Percentiles rank a stretch among this genome's conserved stretches.
Conservation (phyloP, 2,329 filamentous ascomycete genomes). For the Geosmithia flava region DNA sequence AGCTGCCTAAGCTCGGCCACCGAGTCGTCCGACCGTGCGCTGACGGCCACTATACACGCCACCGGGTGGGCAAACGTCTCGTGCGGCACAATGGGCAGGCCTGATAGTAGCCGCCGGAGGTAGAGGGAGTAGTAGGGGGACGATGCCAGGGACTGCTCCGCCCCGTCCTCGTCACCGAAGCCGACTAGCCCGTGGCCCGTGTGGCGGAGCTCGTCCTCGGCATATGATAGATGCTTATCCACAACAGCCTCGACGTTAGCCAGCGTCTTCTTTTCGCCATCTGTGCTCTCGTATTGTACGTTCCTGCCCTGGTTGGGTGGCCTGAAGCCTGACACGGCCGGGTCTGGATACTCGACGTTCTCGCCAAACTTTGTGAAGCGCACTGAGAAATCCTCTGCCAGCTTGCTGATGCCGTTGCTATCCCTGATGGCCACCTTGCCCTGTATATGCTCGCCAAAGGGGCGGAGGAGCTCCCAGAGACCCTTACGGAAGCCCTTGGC, state of each 20-base stretch:
- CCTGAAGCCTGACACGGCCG: constrained; percentile 12
- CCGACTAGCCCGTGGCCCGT: constrained; percentile 18
- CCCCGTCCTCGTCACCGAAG: constrained; percentile 35
- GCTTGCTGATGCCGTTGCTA: constrained; percentile 71
- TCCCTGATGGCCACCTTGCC: constrained; percentile 87
- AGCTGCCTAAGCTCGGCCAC: constrained; percentile 78
- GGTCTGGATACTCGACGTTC: constrained; percentile 38
- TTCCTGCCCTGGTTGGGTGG: constrained; percentile 22
- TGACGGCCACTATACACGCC: constrained; percentile 88
- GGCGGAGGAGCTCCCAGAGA: constrained; percentile 73
- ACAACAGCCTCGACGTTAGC: constrained; percentile 69
- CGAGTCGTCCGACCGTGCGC: constrained; percentile 70
- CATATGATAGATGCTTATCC: constrained; percentile 64
- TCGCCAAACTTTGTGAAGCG: constrained; percentile 66
- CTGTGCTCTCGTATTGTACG: constrained; percentile 12
- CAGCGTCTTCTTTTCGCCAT: constrained; percentile 23
- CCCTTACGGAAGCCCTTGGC: constrained; percentile 79
- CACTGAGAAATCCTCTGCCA: constrained; percentile 82
- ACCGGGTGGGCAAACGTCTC: constrained; percentile 94
- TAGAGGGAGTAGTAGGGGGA: constrained; percentile 77
- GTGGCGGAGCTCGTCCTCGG: constrained; percentile 45
- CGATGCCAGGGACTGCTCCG: neutral
- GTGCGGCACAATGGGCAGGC: constrained; percentile 65
- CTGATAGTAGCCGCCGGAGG: constrained; percentile 70
- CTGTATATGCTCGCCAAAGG: constrained; percentile 78